Base-by-base conservation (phyloP, 371 early-diverging fungal genomes). In the Mucor racemosus region DNA sequence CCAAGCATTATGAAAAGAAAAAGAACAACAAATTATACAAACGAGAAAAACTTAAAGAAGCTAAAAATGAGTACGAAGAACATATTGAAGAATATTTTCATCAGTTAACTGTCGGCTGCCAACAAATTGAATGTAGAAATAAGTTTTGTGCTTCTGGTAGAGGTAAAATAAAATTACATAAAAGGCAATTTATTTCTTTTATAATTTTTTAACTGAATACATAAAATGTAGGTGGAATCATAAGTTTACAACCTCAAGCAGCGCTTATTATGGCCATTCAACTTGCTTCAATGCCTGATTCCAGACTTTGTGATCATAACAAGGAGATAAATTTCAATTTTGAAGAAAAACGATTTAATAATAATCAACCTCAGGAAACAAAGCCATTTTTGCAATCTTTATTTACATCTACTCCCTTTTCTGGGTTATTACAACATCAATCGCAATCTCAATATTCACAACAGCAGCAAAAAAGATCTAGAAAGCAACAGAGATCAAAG, bases 251-350 rank as follows among this genome's bases (percentile, higher is more conserved):
- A 62, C 73, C 76, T 19, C 79, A 82, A 62, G 83, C 80, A 36
- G 80, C 83, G 10, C 44, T 80, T 7, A 74, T 82, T n/a, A 75
- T 82, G 76, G 67, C 83, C 0, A 76, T 80, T 39, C 83, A 82
- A 40, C 70, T 82, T 10, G 80, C 83, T 19, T 76, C 80, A 5
- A 76, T 75, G 62, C 73, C 75, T 7, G 72, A 71, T 14, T 66
- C 64, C 31, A 76, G 76, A 33, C 60, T 76, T 10, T 80, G 80
- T 54, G 33, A 50, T n/a, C 31, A 53, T 14, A 53, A 31, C 1
- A 53, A 53, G 53, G 53, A 31, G 53, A 2, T 14, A 10, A 26
- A 53, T 53, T 13, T 53, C 31, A 53, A 31, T 53, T 53, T 53
- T 31, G 26, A 54, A 17, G 34, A 59, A 6, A 46, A 50, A 1